Base-by-base conservation (phyloP, 2,329 filamentous ascomycete genomes). In the Thyridium curvatum region DNA sequence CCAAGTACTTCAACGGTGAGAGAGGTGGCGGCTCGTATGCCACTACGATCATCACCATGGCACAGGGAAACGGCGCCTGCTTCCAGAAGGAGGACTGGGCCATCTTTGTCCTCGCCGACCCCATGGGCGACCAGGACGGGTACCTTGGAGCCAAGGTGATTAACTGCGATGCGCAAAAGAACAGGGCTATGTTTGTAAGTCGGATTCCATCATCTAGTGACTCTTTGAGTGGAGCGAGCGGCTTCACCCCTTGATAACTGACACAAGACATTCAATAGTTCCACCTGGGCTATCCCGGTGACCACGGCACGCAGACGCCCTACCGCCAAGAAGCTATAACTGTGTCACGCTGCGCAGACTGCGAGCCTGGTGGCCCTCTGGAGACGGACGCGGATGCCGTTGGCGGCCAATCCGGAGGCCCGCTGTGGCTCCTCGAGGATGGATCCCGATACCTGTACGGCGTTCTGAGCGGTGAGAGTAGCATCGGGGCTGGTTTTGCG, bases 1-100 rank as follows among this genome's bases (percentile, higher is more conserved):
- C 39, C 14, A 34, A 26, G 16, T 41, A 41, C 30, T 36, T 21
- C 29, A 30, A 41, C 18, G 15, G 29, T 12, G 39, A 41, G 34
- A 34, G 39, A 9, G 18, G 36, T n/a, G 28, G 28, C 34, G 32
- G 34, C 15, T 26, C 17, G 8, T 17, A 32, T 10, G 34, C 32
- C 30, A 18, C 14, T 13, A 9, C 4, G 16, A 15, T 36, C 34
- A 41, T 41, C 34, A 33, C 12, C 18, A n/a, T 36, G 29, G 3
- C n/a, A 10, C 34, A n/a, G 12, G 33, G 18, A 12, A 18, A 18
- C 13, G 34, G 21, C 8, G 34, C 32, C 8, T 41, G 39, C 30
- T 46, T 45, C 13, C 44, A 41, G 12, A 36, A 35, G 16, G 41
- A 41, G 16, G 46, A 44, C 18, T 45, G 48, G 15, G 49, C 50